These are phyloP conservation scores for Tulasnella sp. DNA, from an alignment of 768 basidiomycete species.

Conservation along the genomic window DNA sequence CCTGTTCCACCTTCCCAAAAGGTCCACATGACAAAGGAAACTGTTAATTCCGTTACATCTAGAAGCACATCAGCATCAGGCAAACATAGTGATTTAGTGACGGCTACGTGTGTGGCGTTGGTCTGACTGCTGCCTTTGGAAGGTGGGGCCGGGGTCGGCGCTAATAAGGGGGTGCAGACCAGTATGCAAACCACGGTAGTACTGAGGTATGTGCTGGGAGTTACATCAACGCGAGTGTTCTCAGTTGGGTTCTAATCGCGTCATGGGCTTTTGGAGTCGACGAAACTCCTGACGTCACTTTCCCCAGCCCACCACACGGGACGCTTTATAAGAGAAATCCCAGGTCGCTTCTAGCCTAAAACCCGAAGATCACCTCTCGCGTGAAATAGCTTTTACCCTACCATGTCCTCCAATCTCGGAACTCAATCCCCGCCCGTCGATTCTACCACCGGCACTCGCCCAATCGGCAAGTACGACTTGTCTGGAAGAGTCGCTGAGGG, in stretches of 20 bases:
- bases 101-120: too few species aligned
- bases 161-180: too few species aligned
- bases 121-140: too few species aligned
- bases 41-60: too few species aligned
- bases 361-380: not conserved
- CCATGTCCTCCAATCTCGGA: slow-evolving; percentile 3
- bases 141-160: too few species aligned
- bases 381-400: not conserved
- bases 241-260: not conserved
- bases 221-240: too few species aligned
- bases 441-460: not conserved
- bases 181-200: too few species aligned
- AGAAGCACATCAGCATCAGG: too few species aligned
- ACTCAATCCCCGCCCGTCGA: slow-evolving; percentile 3
- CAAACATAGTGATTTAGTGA: too few species aligned
- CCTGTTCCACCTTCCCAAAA: too few species aligned
- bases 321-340: not conserved
- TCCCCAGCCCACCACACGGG: not conserved
- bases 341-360: not conserved
- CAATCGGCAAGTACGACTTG: not conserved
- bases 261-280: not conserved
- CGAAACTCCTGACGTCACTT: not conserved
- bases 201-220: too few species aligned
- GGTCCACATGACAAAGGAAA: too few species aligned
- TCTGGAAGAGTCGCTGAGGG: not conserved